Evolutionary conservation across 805 yeast species (phyloP), one percentile per base, ranked within the genome.

Genomic region (Teunomyces pallodes): DNA sequence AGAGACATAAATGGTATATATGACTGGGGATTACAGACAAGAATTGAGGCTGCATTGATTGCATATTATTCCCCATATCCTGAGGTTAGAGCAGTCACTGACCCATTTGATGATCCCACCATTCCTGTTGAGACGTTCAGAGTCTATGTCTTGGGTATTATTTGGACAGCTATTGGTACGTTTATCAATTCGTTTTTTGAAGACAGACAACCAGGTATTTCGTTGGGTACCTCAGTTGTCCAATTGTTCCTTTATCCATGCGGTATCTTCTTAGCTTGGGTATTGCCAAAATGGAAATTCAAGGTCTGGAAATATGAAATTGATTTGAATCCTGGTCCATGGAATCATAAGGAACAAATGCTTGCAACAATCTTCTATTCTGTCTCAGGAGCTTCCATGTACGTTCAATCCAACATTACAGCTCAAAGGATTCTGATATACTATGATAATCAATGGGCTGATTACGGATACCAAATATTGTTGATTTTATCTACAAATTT

Each of bases 261-360:
- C 56, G 82, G 83, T 55, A 56, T 52, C 39, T 52, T 73, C 1
- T 66, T 53, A 46, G 56, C 54, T 9, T 46, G 35, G 27, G 64
- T 68, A 13, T 48, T 74, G 12, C 80, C 81, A 7, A 72, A 75
- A 45, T 56, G 56, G 57, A 54, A 41, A 14, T 38, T 47, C 33
- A 43, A 32, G 28, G 24, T 55, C 10, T 46, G 54, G 52, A 46
- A 38, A 8, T 46, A 40, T 31, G 33, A 39, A 8, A 9, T 57
- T 9, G 54, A 49, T 8, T 60, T 82, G 42, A 81, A 81, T 60
- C 85, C 84, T 3, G 86, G 87, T 9, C 84, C 85, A 12, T 84
- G 86, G 84, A 67, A 72, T 27, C 70, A 63, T 53, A 83, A 83
- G 57, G 88, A 83, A 56, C 89, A 84, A 61, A 80, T 82, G 81